Conservation (phyloP, 2,329 filamentous ascomycete species). For the Xylaria sp. region DNA sequence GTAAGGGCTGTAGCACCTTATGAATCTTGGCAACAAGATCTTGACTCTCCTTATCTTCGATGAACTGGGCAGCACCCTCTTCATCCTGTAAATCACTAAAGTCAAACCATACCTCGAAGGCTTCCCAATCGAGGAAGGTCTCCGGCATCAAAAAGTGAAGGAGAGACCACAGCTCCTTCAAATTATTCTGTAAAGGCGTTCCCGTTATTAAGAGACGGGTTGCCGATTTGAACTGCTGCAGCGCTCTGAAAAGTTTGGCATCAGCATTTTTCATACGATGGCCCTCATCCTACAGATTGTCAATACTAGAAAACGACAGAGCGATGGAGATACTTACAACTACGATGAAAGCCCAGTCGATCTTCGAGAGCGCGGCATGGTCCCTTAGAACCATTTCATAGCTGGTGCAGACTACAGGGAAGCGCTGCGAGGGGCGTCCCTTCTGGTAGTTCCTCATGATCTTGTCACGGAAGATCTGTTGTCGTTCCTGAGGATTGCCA, state of each 20-base stretch:
- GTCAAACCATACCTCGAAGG: constrained; percentile 96
- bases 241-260: constrained; percentile 84
- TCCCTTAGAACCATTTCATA: constrained; percentile 97
- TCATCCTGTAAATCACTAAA: constrained; percentile 91
- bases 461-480: constrained; percentile 70
- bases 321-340: constrained; percentile 59
- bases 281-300: constrained; percentile 73
- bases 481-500: constrained; percentile 77
- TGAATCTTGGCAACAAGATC: constrained; percentile 87
- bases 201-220: constrained; percentile 92
- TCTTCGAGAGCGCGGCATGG: constrained; percentile 75
- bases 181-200: constrained; percentile 92
- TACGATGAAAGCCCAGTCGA: constrained; percentile 97
- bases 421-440: constrained; percentile 63
- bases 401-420: constrained; percentile 90
- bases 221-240: constrained; percentile 86
- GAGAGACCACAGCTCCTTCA: constrained; percentile 92
- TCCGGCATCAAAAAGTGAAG: constrained; percentile 91
- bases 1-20: constrained; percentile 86
- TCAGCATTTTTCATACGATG: constrained; percentile 98
- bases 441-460: constrained; percentile 71
- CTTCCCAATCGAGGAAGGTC: constrained; percentile 90
- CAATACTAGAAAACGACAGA: constrained; percentile 2
- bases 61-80: constrained; percentile 74
- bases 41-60: constrained; percentile 76